These are phyloP conservation scores for Thermoascus crustaceus DNA, from an alignment of 2,329 filamentous ascomycete species.

Conservation along the genomic window DNA sequence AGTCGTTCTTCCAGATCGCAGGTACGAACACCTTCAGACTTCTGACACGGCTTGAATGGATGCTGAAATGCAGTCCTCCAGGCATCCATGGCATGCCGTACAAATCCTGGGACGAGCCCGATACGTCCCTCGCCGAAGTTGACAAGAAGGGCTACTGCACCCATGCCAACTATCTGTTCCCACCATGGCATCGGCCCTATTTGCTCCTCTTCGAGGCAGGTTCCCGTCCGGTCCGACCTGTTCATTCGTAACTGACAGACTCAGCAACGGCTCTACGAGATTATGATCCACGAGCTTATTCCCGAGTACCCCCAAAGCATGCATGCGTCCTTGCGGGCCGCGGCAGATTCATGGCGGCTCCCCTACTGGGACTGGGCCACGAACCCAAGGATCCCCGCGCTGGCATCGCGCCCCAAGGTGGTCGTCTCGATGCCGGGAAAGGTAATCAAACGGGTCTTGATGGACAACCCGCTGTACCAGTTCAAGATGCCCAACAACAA, in stretches of 20 bases:
- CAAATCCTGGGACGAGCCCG: slow-evolving; percentile 46
- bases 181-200: slow-evolving; percentile 78
- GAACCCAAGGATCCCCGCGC: slow-evolving; percentile 17
- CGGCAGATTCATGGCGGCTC: slow-evolving; percentile 37
- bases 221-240: too few species aligned
- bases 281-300: slow-evolving; percentile 27
- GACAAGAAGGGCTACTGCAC: slow-evolving; percentile 61
- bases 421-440: slow-evolving; percentile 32
- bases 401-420: slow-evolving; percentile 15
- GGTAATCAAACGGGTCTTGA: slow-evolving; percentile 29
- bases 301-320: slow-evolving; percentile 36
- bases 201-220: slow-evolving; percentile 51
- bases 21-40: neutral
- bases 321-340: slow-evolving; percentile 38
- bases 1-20: slow-evolving; percentile 2
- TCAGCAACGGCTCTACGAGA: slow-evolving; percentile 33
- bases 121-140: slow-evolving; percentile 23
- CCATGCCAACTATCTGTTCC: slow-evolving; percentile 67
- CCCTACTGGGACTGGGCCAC: slow-evolving; percentile 44
- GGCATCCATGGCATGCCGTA: slow-evolving; percentile 72
- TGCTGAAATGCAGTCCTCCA: slow-evolving; percentile 21
- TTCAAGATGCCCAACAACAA: slow-evolving; percentile 27
- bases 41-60: neutral
- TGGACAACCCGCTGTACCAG: slow-evolving; percentile 39
- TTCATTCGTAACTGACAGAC: neutral